Evolutionary conservation across 768 basidiomycete species (phyloP).

Genomic region (Mrakia blollopis): DNA sequence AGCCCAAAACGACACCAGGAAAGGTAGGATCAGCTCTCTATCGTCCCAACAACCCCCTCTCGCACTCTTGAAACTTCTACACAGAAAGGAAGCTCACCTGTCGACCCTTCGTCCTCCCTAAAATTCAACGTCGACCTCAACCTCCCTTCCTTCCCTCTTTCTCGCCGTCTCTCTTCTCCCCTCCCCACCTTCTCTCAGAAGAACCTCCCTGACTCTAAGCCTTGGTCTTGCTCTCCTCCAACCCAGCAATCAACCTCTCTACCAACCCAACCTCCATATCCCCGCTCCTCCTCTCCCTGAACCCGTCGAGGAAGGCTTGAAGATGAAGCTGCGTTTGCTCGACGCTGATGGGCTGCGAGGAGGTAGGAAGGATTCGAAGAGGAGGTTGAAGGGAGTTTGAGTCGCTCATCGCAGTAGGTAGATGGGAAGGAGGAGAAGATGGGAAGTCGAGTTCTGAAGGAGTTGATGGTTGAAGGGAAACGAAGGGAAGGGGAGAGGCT

Average conservation of each 20-base stretch:
- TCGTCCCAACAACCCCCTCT: too few relatives aligned
- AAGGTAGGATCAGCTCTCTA: too few relatives aligned
- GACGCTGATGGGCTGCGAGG: background rate
- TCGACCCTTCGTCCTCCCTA: too few relatives aligned
- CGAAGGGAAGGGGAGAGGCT: background rate
- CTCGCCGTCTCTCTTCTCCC: background rate
- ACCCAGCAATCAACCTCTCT: conserved; percentile 8
- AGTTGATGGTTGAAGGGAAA: background rate
- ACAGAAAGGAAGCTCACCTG: too few relatives aligned
- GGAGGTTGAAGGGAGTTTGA: conserved; percentile 15
- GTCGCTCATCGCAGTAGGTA: background rate
- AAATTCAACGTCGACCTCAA: too few relatives aligned
- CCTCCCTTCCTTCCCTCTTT: background rate
- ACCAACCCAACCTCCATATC: conserved; percentile 29
- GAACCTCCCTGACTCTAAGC: background rate
- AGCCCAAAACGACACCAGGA: too few relatives aligned
- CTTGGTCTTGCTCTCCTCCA: background rate
- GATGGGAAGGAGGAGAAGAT: too few relatives aligned
- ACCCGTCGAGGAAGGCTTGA: conserved; percentile 16
- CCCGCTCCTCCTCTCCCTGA: conserved; percentile 15
- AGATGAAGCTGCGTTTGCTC: conserved; percentile 20
- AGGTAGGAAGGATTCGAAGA: conserved; percentile 8
- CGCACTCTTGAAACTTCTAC: too few relatives aligned
- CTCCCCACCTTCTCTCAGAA: background rate
- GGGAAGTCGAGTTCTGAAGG: background rate